A percentile compares a stretch with the other conserved stretches of the same genome.
These are phyloP conservation scores for Sclerotinia glacialis DNA, from an alignment of 2,329 filamentous ascomycete species.

Conservation along the genomic window DNA sequence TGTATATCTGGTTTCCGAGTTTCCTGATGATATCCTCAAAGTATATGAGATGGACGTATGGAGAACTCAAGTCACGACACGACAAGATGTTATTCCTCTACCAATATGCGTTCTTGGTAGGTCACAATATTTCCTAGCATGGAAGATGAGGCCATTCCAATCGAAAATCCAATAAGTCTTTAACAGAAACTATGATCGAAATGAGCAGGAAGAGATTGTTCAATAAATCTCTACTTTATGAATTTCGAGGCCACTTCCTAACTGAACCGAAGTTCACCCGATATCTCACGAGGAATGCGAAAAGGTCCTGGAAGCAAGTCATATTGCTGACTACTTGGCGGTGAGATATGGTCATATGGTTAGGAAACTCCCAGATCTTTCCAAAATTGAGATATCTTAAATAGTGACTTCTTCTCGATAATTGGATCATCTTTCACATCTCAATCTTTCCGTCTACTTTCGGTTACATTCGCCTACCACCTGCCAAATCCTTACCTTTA, in stretches of 20 bases:
- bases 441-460: background rate
- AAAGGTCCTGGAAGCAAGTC: background rate
- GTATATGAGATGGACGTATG: too few species aligned
- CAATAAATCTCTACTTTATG: too few species aligned
- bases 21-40: too few species aligned
- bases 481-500: background rate
- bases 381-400: fast-evolving
- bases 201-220: too few species aligned
- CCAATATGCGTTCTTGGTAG: background rate
- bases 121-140: too few species aligned
- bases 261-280: background rate
- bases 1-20: too few species aligned
- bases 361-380: background rate
- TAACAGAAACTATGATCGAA: background rate
- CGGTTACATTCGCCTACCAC: background rate
- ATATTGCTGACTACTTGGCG: background rate
- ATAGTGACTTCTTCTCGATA: background rate
- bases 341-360: background rate
- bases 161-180: background rate
- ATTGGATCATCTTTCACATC: background rate
- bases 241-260: background rate
- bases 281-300: conserved; percentile 6
- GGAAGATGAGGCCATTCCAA: too few species aligned
- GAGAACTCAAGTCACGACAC: background rate
- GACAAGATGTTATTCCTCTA: background rate